These are phyloP conservation scores for Globisporangium parvum DNA, from an alignment of 352 stramenopile species.

Conservation along the genomic window DNA sequence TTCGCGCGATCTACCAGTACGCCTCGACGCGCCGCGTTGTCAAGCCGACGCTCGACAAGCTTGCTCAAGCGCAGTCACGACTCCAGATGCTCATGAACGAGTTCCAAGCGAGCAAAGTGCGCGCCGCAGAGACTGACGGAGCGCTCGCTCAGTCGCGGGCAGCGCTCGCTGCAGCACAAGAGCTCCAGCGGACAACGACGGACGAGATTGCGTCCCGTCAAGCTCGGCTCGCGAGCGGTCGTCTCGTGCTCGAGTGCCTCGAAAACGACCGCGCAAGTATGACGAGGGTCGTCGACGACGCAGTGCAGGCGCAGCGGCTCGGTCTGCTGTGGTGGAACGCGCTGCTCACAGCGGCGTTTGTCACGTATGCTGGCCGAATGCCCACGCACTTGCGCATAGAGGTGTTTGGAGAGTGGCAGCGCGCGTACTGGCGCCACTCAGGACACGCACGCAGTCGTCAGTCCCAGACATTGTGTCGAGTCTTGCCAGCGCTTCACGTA, in stretches of 20 bases:
- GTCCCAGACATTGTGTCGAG: conserved; percentile 6
- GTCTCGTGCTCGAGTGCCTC: conserved; percentile 28
- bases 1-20: conserved; percentile 66
- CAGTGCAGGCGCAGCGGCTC: conserved; percentile 14
- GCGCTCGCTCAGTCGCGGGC: conserved; percentile 16
- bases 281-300: conserved; percentile 12
- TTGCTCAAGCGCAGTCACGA: conserved; percentile 47
- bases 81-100: conserved; percentile 55
- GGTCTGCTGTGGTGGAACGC: conserved; percentile 47
- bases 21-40: conserved; percentile 36
- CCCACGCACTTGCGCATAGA: conserved; percentile 5
- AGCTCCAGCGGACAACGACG: conserved; percentile 21
- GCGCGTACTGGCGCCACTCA: conserved; percentile 4
- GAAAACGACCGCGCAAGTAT: conserved; percentile 25
- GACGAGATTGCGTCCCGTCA: conserved; percentile 34
- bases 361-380: conserved; percentile 30
- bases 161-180: conserved; percentile 18
- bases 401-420: conserved; percentile 19
- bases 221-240: conserved; percentile 22
- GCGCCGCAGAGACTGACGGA: conserved; percentile 43
- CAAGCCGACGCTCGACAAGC: conserved; percentile 57
- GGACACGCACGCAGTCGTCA: neutral
- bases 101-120: conserved; percentile 59
- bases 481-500: conserved; percentile 21
- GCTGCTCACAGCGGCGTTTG: conserved; percentile 31